These are phyloP conservation scores for Tricharina praecox DNA, from an alignment of 495 filamentous ascomycete genomes.

Conservation along the genomic window DNA sequence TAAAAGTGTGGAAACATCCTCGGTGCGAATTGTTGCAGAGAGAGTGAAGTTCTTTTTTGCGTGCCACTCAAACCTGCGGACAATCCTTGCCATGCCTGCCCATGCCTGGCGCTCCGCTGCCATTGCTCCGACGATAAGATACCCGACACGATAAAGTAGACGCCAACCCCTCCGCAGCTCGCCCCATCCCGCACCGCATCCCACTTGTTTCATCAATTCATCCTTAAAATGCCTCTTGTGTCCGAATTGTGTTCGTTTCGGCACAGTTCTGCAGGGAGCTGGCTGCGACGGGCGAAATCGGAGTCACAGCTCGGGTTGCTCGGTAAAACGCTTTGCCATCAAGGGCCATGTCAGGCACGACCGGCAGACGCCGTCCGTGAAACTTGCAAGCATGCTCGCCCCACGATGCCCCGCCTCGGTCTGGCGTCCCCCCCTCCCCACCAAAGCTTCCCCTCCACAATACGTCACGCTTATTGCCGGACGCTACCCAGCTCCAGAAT, in stretches of 20 bases:
- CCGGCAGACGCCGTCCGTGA: too few relatives aligned
- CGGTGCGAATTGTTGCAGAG: too few relatives aligned
- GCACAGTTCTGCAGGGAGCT: too few relatives aligned
- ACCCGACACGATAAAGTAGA: not conserved
- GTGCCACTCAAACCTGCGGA: too few relatives aligned
- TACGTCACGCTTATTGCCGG: constrained; percentile 6
- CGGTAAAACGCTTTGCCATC: not conserved
- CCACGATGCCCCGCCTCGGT: constrained; percentile 1
- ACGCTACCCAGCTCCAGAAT: not conserved
- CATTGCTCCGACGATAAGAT: too few relatives aligned
- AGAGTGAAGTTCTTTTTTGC: too few relatives aligned
- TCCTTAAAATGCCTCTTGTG: too few relatives aligned
- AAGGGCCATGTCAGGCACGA: not conserved
- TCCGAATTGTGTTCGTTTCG: too few relatives aligned
- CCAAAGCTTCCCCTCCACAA: not conserved
- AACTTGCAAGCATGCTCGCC: not conserved
- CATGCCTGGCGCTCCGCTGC: too few relatives aligned
- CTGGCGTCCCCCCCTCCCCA: not conserved
- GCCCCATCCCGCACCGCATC: not conserved
- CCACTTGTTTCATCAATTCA: not conserved
- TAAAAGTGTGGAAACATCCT: too few relatives aligned
- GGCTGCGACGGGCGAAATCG: constrained; percentile 7
- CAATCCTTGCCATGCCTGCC: too few relatives aligned
- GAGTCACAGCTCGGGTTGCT: not conserved
- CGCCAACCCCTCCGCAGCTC: not conserved